These are phyloP conservation scores for Citrus australasica DNA, from an alignment of 345 rosid species.

Conservation along the genomic window DNA sequence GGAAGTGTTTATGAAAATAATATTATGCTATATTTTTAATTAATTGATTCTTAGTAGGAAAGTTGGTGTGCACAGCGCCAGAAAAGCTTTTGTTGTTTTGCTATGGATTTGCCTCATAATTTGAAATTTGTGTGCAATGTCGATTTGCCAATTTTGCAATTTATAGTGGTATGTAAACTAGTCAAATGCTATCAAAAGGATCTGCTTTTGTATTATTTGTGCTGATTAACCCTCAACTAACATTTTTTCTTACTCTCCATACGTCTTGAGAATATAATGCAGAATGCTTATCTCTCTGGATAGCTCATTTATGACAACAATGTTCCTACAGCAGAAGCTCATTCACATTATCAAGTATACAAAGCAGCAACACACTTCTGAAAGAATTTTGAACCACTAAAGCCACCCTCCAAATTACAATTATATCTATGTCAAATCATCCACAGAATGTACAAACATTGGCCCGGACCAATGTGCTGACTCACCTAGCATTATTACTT, in stretches of 20 bases:
- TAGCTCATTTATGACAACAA: background rate
- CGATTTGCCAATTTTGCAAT: no score
- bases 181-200: background rate
- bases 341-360: background rate
- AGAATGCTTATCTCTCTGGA: background rate
- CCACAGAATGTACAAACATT: background rate
- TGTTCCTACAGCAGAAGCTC: background rate
- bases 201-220: background rate
- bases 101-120: background rate
- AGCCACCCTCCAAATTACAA: background rate
- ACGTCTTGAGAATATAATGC: background rate
- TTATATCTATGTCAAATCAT: background rate
- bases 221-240: background rate
- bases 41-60: background rate
- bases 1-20: background rate
- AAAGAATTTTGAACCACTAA: background rate
- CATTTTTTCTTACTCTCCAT: background rate
- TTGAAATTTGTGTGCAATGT: background rate
- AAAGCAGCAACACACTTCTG: background rate
- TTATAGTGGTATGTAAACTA: background rate
- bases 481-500: background rate
- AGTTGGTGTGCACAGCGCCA: background rate
- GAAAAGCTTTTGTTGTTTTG: background rate
- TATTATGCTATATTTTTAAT: background rate
- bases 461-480: background rate